Evolutionary conservation across 495 filamentous ascomycete species (phyloP), one percentile per base, ranked within the genome.

Genomic region (Emericellopsis terricola): DNA sequence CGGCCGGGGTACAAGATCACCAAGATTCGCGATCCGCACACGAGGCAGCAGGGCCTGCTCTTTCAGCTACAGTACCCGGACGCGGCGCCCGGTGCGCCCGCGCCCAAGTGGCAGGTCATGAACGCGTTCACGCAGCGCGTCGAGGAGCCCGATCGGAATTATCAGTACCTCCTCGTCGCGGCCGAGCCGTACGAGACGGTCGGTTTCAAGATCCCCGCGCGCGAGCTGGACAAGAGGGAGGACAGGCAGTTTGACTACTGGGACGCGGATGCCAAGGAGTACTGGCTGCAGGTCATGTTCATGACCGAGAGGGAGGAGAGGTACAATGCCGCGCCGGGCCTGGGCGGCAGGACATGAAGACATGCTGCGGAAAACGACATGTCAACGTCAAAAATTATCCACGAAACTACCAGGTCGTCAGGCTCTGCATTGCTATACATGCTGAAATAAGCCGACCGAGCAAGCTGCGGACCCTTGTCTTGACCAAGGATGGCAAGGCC

Each of bases 251-350:
- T 82, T 74, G 80, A 73, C 19, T 94, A 82, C 76, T 99, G 89
- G 60, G 91, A 96, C 61, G 74, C 78, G 41, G 89, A 99, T 56
- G 70, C 74, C 36, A 96, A 96, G 68, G 86, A 96, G 62, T 96
- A 92, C 49, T 96, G 84, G 81, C 65, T 94, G n/a, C 89, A 96
- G 65, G 68, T 99, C 34, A 81, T 94, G 68, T 99, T 96, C 62
- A 86, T 94, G 71, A 96, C 91, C 26, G 89, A 99, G 65, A 69
- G 89, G 34, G 89, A 96, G 63, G 89, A 96, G 68, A 62, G 89
- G 41, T 96, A 91, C 51, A 81, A 75, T 47, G 84, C 82, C 48
- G 91, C 94, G 33, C 89, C 89, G 8, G 89, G 89, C 16, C 58
- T 96, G 53, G 85, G 52, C 33, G 59, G 59, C 5, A 36, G 59